phyloP scores from a whole-genome alignment of 345 rosid species.

The Reutealis trisperma region DNA sequence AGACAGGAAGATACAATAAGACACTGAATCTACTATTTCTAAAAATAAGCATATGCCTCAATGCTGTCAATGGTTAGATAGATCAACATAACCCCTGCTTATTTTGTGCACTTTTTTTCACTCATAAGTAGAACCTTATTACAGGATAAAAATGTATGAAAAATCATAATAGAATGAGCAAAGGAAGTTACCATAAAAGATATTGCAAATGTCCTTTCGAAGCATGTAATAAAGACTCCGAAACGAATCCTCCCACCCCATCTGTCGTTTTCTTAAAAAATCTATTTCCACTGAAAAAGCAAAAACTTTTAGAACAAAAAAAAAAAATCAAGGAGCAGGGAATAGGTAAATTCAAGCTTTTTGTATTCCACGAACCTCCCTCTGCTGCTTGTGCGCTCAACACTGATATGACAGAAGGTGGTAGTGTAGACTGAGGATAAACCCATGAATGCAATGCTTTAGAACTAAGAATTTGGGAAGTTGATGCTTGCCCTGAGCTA shows the following conservation, averaged over 20 bases:
- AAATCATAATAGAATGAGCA: background rate
- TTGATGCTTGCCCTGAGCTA: constrained; percentile 38
- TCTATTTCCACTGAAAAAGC: constrained; percentile 53
- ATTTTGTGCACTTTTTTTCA: background rate
- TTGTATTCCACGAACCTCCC: constrained; percentile 56
- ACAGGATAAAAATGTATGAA: constrained; percentile 8
- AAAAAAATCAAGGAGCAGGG: constrained; percentile 15
- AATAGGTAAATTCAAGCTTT: background rate
- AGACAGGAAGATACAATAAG: background rate
- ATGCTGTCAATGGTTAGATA: background rate
- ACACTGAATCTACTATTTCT: background rate
- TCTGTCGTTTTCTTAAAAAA: constrained; percentile 65
- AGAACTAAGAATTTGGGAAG: constrained; percentile 47
- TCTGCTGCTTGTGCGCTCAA: constrained; percentile 55
- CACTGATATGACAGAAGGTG: constrained; percentile 66
- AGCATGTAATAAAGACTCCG: constrained; percentile 81
- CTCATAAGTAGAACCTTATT: constrained; percentile 4
- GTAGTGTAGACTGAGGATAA: constrained; percentile 85
- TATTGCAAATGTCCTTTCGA: constrained; percentile 65
- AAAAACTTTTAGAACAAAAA: background rate
- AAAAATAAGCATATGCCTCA: background rate
- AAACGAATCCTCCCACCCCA: constrained; percentile 90
- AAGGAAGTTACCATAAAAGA: constrained; percentile 75
- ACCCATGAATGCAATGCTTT: constrained; percentile 82
- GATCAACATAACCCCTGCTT: background rate